Evolutionary conservation across 73 alveolate species (phyloP), one percentile per base, ranked within the genome.

Genomic region (Diophrys appendiculata): DNA sequence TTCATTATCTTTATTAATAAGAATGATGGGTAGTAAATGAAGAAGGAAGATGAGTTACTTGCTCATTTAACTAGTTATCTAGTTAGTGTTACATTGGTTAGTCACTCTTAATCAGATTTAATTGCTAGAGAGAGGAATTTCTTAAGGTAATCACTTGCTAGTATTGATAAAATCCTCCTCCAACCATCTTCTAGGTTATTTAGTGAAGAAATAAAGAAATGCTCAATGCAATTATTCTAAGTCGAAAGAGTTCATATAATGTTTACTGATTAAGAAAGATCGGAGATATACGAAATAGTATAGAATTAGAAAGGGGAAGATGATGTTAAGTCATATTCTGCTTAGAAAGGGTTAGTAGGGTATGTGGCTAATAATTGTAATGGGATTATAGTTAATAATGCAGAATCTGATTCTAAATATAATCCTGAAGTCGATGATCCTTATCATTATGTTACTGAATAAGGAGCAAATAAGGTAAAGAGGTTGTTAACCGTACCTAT

Each of bases 361-460:
- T 67, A 67, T 67, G 75, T 67, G 43, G 75, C 75, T 5, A 67
- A 67, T 28, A 26, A 27, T 24, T 25, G 54, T 54, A 23, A 23
- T n/a, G 3, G 18, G 2, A n/a, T 67, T 25, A 23, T 23, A 28
- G 11, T 27, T 3, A 25, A 25, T 14, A 67, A 67, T 29, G 54
- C 75, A 25, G 75, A 67, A 23, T n/a, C 25, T 67, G 75, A 67
- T n/a, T 26, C 18, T 28, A 67, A 31, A 28, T 67, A 26, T 28
- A 67, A 67, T 31, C 26, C 26, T 3, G 75, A 67, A 28, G 31
- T 67, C 3, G 75, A 67, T 29, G 75, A 67, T 67, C 75, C 75
- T 29, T n/a, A 67, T n/a, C n/a, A n/a, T n/a, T n/a, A n/a, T n/a
- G n/a, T n/a, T n/a, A n/a, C n/a, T 23, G 23, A 3, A 26, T 2